Percentiles rank a stretch among this genome's conserved stretches.
Conservation (phyloP, 345 rosid species). For the Sisymbrium altissimum region DNA sequence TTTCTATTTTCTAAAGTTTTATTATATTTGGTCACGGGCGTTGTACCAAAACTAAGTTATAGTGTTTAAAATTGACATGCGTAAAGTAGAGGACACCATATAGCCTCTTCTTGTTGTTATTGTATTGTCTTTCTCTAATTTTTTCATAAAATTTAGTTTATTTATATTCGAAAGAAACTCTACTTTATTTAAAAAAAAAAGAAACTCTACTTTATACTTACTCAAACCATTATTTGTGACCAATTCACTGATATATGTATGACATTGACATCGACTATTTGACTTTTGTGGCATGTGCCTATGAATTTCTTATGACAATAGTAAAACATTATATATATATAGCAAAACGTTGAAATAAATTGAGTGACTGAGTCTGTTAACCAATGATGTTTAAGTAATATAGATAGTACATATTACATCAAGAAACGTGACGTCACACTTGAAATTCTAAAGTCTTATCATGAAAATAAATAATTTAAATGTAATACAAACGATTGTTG, state of each 20-base stretch:
- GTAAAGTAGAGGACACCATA: not conserved
- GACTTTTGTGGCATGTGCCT: conserved; percentile 10
- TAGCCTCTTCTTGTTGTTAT: not conserved
- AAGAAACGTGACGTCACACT: conserved; percentile 13
- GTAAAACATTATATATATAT: not conserved
- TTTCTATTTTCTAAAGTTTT: not conserved
- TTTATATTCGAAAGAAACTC: not conserved
- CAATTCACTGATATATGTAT: not conserved
- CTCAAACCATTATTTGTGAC: not conserved
- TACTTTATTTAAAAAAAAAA: too few relatives aligned
- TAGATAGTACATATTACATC: not conserved
- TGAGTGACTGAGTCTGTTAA: not conserved
- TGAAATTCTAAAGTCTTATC: conserved; percentile 1
- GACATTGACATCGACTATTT: not conserved
- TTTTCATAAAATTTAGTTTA: not conserved
- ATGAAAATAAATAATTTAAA: not conserved
- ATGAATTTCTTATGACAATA: not conserved
- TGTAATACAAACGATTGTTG: not conserved
- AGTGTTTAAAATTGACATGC: not conserved
- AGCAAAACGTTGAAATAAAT: conserved; percentile 15
- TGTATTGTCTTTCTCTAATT: not conserved
- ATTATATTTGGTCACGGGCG: not conserved
- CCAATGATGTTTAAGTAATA: not conserved
- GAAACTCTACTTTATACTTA: not conserved
- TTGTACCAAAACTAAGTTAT: not conserved